Evolutionary conservation across 805 yeast species (phyloP).

Genomic region (Yarrowia sp.): DNA sequence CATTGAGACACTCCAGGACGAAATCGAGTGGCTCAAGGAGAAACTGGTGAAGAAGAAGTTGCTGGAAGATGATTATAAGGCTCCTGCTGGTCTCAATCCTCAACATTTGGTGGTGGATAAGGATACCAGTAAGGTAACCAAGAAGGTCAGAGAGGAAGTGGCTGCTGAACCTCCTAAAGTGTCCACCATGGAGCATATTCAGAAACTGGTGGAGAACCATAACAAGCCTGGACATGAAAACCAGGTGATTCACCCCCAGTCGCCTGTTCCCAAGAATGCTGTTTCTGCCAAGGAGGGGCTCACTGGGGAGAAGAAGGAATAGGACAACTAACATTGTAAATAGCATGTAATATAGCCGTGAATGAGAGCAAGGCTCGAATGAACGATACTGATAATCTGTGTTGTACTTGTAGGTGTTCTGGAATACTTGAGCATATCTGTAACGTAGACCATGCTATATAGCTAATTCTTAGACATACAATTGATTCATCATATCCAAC

Average conservation of each 20-base stretch:
- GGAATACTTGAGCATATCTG: too few species aligned
- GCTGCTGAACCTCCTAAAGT: not conserved
- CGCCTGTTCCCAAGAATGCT: constrained; percentile 17
- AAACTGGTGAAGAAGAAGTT: constrained; percentile 40
- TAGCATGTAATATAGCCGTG: not conserved
- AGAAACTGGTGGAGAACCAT: constrained; percentile 9
- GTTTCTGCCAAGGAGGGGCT: constrained; percentile 7
- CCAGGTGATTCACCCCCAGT: constrained; percentile 1
- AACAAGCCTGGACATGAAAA: constrained; percentile 6
- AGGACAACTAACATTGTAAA: constrained; percentile 25
- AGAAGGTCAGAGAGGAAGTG: constrained; percentile 7
- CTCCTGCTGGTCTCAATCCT: constrained; percentile 50
- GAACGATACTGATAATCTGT: not conserved
- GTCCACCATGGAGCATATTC: constrained; percentile 8
- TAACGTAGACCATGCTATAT: too few species aligned
- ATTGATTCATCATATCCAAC: too few species aligned
- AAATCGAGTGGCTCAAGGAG: constrained; percentile 55
- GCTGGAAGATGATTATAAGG: constrained; percentile 49
- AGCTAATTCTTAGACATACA: too few species aligned
- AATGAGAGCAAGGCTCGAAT: not conserved
- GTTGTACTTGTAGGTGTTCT: too few species aligned
- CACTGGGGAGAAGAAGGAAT: not conserved
- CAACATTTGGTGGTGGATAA: constrained; percentile 40
- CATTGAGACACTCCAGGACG: constrained; percentile 64
- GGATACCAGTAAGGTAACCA: constrained; percentile 16